Evolutionary conservation across 2,329 filamentous ascomycete genomes (phyloP), one percentile per base, ranked within the genome.

Genomic region (Xylariaceae sp.): DNA sequence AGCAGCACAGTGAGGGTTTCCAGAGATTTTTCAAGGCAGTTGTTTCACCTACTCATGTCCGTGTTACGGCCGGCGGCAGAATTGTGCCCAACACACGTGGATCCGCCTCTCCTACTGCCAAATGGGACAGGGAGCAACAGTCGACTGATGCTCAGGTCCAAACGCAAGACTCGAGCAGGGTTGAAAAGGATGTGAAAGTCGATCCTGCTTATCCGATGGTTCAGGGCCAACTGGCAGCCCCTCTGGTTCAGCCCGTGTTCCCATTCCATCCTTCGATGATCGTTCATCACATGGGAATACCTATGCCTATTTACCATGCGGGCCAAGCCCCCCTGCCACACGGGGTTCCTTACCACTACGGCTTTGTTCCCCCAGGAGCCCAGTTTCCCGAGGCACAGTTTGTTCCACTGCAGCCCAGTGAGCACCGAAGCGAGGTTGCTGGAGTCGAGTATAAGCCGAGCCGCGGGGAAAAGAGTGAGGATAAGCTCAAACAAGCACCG

Each of bases 21-120:
- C 73, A 80, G 56, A 69, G 73, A 36, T 83, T 83, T 54, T 82
- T 78, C 62, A 78, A 79, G 54, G 77, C 78, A 9, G 79, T 83
- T n/a, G 70, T 76, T 4, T 83, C 79, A 23, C 79, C 79, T 6
- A 79, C 76, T 11, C 77, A 83, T 56, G 72, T 83, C 46, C 74
- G 79, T 12, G 79, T 83, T 34, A 83, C 79, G 14, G 79, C 79
- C 43, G 78, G 79, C 41, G 79, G 79, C 29, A 70, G 77, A 26
- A 83, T 83, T 50, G 79, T 83, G 1, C 78, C 78, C 34, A 83
- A 83, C 51, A 80, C 70, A 23, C 69, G 77, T 30, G 69, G 64
- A 9, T 64, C 70, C 2, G 62, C 64, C 4, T 78, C 76, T 7
- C 74, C 74, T 3, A 70, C 70, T 3, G 53, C 66, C 5, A 78